A percentile compares a stretch with the other conserved stretches of the same genome.
phyloP scores from a whole-genome alignment of 1,284 basidiomycete genomes.

The Rhodotorula mucilaginosa region DNA sequence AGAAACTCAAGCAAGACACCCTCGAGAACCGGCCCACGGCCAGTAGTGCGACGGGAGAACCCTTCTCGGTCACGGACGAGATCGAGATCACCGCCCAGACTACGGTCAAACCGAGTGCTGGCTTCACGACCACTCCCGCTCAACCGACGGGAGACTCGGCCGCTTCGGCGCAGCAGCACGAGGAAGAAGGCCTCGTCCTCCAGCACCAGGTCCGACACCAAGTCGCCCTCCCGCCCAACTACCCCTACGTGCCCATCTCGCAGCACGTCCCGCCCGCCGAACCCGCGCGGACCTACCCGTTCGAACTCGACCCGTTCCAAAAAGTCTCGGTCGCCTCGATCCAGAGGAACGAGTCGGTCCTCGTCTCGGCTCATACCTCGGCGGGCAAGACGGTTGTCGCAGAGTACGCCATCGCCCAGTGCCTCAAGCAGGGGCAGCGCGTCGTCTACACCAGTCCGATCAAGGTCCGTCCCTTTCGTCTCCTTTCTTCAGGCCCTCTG shows the following conservation, averaged over 20 bases:
- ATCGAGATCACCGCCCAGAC: constrained; percentile 43
- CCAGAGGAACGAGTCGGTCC: constrained; percentile 92
- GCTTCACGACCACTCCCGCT: not conserved
- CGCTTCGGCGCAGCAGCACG: not conserved
- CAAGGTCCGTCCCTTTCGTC: constrained; percentile 67
- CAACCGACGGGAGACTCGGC: too few species aligned
- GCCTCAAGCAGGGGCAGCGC: constrained; percentile 84
- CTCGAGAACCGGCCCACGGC: not conserved
- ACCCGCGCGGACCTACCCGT: constrained; percentile 89
- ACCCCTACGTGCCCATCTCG: constrained; percentile 85
- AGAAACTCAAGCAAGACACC: constrained; percentile 24
- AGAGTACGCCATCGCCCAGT: constrained; percentile 98
- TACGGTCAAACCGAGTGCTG: constrained; percentile 23
- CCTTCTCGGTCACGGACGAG: constrained; percentile 40
- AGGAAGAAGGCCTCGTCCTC: constrained; percentile 31
- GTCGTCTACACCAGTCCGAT: constrained; percentile 99
- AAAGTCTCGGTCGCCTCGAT: constrained; percentile 91
- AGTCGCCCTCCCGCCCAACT: constrained; percentile 91
- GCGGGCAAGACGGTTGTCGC: constrained; percentile 99
- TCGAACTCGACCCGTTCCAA: constrained; percentile 97
- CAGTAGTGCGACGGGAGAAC: constrained; percentile 3
- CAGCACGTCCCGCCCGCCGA: constrained; percentile 88
- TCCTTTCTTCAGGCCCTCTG: too few species aligned
- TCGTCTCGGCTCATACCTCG: constrained; percentile 98
- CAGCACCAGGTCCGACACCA: constrained; percentile 85